A percentile compares a stretch with the other conserved stretches of the same genome.
These are phyloP conservation scores for Pseudogymnoascus sp. DNA, from an alignment of 2,329 filamentous ascomycete genomes.

Conservation along the genomic window DNA sequence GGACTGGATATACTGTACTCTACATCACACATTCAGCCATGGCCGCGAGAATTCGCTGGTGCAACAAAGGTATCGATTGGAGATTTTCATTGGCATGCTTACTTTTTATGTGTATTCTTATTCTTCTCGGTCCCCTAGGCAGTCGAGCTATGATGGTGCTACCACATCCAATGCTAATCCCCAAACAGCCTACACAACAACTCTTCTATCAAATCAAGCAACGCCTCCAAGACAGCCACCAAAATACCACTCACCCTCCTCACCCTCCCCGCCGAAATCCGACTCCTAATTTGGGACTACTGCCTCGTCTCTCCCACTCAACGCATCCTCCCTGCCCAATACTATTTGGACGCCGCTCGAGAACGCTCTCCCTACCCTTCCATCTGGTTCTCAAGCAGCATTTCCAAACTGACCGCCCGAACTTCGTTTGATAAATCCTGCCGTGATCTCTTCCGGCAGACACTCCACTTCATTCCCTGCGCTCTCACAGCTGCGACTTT, in stretches of 20 bases:
- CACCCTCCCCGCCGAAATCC: slow-evolving; percentile 13
- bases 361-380: background rate
- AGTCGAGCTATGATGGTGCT: no score
- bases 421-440: no score
- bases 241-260: slow-evolving; percentile 7
- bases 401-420: no score
- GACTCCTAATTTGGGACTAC: slow-evolving; percentile 12
- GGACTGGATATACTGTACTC: no score
- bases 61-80: no score
- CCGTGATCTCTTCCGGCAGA: background rate
- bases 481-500: background rate
- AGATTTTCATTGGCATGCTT: no score
- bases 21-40: no score
- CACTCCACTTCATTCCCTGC: background rate
- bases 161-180: background rate
- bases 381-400: no score
- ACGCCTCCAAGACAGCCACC: background rate
- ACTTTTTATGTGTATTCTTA: no score
- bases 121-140: no score
- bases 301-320: background rate
- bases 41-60: no score
- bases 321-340: background rate
- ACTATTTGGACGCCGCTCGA: background rate
- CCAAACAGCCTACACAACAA: background rate
- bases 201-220: background rate